phyloP scores from a whole-genome alignment of 805 yeast genomes.

The Yarrowia sp. region DNA sequence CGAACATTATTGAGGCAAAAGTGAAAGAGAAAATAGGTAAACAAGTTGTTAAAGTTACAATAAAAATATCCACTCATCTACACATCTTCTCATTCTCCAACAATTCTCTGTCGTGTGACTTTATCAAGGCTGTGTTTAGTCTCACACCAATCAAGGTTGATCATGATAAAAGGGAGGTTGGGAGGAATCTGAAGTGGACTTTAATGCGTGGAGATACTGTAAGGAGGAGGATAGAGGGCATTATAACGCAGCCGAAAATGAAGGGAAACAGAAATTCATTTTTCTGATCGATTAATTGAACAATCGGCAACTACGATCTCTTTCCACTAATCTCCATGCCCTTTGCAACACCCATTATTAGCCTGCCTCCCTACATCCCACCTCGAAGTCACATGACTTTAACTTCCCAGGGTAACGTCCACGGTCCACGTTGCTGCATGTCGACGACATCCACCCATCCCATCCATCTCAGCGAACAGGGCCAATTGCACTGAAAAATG shows the following conservation, averaged over 20 bases:
- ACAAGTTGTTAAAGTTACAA: too few species aligned
- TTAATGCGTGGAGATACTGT: not conserved
- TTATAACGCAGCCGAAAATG: too few species aligned
- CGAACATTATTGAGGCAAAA: too few species aligned
- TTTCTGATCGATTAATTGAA: too few species aligned
- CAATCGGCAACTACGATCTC: too few species aligned
- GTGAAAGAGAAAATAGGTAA: too few species aligned
- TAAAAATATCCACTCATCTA: too few species aligned
- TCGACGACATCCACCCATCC: constrained; percentile 32
- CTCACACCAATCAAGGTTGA: constrained; percentile 7
- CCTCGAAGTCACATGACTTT: constrained; percentile 21
- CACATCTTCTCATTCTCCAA: not conserved
- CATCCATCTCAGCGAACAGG: constrained; percentile 12
- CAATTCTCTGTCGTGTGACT: constrained; percentile 3
- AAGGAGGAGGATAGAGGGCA: not conserved
- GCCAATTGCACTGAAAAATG: constrained; percentile 32
- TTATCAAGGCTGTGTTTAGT: not conserved
- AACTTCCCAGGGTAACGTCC: constrained; percentile 37
- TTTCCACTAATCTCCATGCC: too few species aligned
- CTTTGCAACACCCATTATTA: too few species aligned
- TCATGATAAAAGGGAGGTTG: not conserved
- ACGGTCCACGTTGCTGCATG: constrained; percentile 37
- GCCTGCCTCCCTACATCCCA: not conserved
- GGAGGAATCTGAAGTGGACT: not conserved
- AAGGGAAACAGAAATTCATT: too few species aligned